Percentiles rank a stretch among this genome's conserved stretches.
Evolutionary conservation across 257 asterid genomes (phyloP).

Genomic region (Nicotiana benthamiana): DNA sequence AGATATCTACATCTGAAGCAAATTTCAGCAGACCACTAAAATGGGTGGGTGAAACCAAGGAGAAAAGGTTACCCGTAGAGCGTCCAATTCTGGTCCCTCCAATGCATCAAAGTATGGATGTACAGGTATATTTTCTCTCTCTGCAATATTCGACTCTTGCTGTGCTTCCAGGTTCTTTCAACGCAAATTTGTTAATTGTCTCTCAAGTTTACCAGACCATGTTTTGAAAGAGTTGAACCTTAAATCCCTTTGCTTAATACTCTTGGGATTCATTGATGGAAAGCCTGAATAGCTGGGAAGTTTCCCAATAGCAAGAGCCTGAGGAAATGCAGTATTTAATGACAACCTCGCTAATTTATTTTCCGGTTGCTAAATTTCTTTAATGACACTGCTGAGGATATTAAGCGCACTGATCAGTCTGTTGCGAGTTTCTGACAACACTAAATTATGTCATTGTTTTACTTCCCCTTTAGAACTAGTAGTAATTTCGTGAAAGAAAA

Average conservation of each 20-base stretch:
- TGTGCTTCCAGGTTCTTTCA: constrained; percentile 31
- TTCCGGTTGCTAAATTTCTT: too few species aligned
- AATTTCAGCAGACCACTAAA: neutral
- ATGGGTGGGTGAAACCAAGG: neutral
- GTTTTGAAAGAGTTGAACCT: constrained; percentile 74
- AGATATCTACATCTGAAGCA: too few species aligned
- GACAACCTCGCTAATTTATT: too few species aligned
- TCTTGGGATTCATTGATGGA: constrained; percentile 28
- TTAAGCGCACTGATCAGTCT: too few species aligned
- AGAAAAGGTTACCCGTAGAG: constrained; percentile 41
- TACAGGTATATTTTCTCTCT: constrained; percentile 33
- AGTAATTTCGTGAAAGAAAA: too few species aligned
- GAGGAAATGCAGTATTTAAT: constrained; percentile 13
- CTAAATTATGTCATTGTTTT: too few species aligned
- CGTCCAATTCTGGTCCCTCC: constrained; percentile 81
- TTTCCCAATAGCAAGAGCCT: constrained; percentile 13
- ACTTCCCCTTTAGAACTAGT: too few species aligned
- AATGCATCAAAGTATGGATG: constrained; percentile 80
- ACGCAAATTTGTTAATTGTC: constrained; percentile 44
- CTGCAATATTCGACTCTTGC: constrained; percentile 22
- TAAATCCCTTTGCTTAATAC: constrained; percentile 30
- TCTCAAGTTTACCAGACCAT: constrained; percentile 73
- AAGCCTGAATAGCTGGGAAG: constrained; percentile 1
- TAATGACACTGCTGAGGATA: too few species aligned
- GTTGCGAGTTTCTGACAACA: too few species aligned